phyloP scores from a whole-genome alignment of 495 filamentous ascomycete species.

The Tuber aestivum region DNA sequence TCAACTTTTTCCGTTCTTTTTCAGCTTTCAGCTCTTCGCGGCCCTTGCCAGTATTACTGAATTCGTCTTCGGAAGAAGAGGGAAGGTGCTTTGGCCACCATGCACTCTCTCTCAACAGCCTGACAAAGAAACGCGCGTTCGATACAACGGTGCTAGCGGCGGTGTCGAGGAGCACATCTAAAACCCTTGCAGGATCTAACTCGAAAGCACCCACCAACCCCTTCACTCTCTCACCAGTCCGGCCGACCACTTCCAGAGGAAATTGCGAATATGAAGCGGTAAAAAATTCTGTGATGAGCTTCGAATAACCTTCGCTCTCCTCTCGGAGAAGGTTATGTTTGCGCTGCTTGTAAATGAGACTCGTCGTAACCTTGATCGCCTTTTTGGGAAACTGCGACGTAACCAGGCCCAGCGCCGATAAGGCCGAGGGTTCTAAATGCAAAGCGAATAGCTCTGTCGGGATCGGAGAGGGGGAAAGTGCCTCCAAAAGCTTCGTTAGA shows the following conservation, averaged over 20 bases:
- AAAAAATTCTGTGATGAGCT: constrained; percentile 82
- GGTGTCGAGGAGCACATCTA: constrained; percentile 87
- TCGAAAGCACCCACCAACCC: constrained; percentile 89
- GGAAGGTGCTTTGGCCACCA: constrained; percentile 79
- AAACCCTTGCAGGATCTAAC: constrained; percentile 84
- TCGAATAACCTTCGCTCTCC: constrained; percentile 90
- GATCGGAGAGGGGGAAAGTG: constrained; percentile 66
- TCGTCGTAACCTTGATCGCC: constrained; percentile 80
- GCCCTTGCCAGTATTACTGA: constrained; percentile 19
- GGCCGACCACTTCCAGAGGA: constrained; percentile 56
- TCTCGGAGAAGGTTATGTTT: constrained; percentile 95
- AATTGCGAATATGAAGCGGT: constrained; percentile 51
- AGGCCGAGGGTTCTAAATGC: constrained; percentile 68
- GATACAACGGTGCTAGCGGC: constrained; percentile 78
- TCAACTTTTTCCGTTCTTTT: constrained; percentile 51
- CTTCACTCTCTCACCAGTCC: constrained; percentile 70
- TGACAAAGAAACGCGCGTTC: constrained; percentile 86
- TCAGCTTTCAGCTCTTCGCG: constrained; percentile 54
- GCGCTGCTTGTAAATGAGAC: constrained; percentile 85
- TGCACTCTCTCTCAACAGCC: constrained; percentile 79
- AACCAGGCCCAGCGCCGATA: constrained; percentile 70
- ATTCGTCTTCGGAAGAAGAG: constrained; percentile 41
- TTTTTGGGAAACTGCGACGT: constrained; percentile 76
- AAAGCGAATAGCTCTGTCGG: constrained; percentile 67
- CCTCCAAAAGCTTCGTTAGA: constrained; percentile 46